These are phyloP conservation scores for Biscogniauxia mediterranea DNA, from an alignment of 2,329 filamentous ascomycete species.

Conservation along the genomic window DNA sequence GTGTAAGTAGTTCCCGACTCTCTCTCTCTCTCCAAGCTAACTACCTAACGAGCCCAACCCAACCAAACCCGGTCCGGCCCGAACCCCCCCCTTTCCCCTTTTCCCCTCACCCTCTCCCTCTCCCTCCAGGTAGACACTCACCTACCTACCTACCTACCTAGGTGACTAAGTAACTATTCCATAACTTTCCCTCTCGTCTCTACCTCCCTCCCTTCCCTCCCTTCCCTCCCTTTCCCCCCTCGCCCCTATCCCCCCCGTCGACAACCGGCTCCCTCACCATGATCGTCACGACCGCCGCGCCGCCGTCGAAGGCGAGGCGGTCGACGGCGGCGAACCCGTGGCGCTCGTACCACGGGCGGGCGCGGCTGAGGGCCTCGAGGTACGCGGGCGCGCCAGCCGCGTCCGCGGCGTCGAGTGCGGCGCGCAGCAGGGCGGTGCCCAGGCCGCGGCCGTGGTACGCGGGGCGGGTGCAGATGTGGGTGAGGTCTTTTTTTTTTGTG, in stretches of 20 bases:
- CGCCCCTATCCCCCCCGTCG: neutral
- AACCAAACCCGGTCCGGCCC: too few species aligned
- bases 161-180: too few species aligned
- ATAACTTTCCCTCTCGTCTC: too few species aligned
- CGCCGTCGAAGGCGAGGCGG: constrained; percentile 17
- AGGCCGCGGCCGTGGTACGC: constrained; percentile 27
- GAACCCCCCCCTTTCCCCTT: too few species aligned
- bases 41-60: too few species aligned
- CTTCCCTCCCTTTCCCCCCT: neutral
- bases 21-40: too few species aligned
- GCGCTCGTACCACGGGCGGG: constrained; percentile 23
- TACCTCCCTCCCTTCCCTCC: neutral
- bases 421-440: constrained; percentile 21
- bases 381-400: constrained; percentile 20
- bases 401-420: constrained; percentile 25
- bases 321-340: constrained; percentile 23
- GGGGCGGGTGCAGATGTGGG: constrained; percentile 24
- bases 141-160: too few species aligned
- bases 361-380: constrained; percentile 23
- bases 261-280: constrained; percentile 23
- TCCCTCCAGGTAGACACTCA: too few species aligned
- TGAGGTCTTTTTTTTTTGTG: constrained; percentile 21
- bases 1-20: too few species aligned
- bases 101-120: too few species aligned
- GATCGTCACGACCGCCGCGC: constrained; percentile 14